These are phyloP conservation scores for Paulownia fortunei DNA, from an alignment of 257 asterid genomes.

Conservation along the genomic window DNA sequence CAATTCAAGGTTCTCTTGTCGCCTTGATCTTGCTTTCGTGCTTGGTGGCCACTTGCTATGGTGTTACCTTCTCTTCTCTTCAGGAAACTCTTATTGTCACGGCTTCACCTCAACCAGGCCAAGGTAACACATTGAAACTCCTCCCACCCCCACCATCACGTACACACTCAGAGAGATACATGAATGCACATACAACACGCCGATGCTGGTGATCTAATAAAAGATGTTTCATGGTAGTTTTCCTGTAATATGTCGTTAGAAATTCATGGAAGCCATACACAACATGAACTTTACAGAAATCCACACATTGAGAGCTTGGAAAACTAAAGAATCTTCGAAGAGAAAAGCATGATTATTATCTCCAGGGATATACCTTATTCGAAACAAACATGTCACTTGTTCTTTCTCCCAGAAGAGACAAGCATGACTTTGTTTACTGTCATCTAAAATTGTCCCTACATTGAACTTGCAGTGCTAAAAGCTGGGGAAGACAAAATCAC, in stretches of 20 bases:
- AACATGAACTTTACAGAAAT: no score
- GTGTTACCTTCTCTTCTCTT: constrained; percentile 37
- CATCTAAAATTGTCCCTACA: background rate
- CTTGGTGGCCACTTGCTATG: constrained; percentile 39
- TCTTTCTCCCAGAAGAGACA: no score
- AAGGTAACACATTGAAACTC: constrained; percentile 34
- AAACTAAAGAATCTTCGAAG: no score
- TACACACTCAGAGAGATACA: background rate
- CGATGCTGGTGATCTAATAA: no score
- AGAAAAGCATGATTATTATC: background rate
- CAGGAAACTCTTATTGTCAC: constrained; percentile 36
- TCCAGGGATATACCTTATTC: no score
- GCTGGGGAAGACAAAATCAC: constrained; percentile 54
- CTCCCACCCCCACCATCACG: no score
- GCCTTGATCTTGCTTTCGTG: constrained; percentile 36
- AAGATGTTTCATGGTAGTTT: background rate
- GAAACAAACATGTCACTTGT: no score
- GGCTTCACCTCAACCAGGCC: constrained; percentile 38
- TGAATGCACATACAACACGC: no score
- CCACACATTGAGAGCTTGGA: no score
- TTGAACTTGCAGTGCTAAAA: constrained; percentile 43
- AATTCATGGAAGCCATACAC: no score
- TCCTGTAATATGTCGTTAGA: background rate
- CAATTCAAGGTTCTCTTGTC: constrained; percentile 23
- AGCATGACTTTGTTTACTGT: background rate